These are phyloP conservation scores for Candida frijolesensis DNA, from an alignment of 1,139 yeast genomes.

Conservation along the genomic window DNA sequence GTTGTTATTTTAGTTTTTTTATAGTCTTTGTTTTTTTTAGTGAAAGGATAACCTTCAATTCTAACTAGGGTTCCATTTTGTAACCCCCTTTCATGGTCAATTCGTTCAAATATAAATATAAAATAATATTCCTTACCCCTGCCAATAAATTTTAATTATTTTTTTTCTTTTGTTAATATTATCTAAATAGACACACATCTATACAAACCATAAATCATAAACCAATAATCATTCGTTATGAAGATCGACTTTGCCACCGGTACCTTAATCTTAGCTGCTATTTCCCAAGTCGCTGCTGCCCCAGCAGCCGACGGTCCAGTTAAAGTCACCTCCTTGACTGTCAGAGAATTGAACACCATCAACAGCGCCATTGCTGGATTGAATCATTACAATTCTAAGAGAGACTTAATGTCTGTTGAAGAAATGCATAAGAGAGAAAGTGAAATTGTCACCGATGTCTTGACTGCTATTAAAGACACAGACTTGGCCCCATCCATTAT, in stretches of 20 bases:
- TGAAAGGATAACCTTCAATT: neutral
- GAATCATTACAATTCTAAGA: conserved; percentile 31
- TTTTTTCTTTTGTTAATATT: neutral
- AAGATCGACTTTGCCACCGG: conserved; percentile 32
- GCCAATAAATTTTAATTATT: neutral
- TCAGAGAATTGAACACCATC: conserved; percentile 33
- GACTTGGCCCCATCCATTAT: conserved; percentile 42
- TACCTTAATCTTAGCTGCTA: conserved; percentile 36
- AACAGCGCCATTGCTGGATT: conserved; percentile 32
- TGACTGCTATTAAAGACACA: conserved; percentile 41
- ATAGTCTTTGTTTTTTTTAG: neutral
- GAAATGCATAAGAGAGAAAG: conserved; percentile 42
- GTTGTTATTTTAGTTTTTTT: neutral
- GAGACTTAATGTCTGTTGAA: conserved; percentile 25
- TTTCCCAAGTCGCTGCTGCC: conserved; percentile 36
- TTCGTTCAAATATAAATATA: conserved; percentile 3
- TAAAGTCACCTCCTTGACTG: conserved; percentile 23
- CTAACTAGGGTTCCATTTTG: neutral
- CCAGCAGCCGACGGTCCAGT: conserved; percentile 26
- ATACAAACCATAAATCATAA: neutral
- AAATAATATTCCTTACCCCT: neutral
- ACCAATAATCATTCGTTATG: conserved; percentile 21
- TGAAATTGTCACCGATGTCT: conserved; percentile 46
- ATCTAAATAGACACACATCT: neutral
- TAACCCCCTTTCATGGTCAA: neutral